phyloP scores from a whole-genome alignment of 2,329 filamentous ascomycete species.

The Zasmidium angulare region DNA sequence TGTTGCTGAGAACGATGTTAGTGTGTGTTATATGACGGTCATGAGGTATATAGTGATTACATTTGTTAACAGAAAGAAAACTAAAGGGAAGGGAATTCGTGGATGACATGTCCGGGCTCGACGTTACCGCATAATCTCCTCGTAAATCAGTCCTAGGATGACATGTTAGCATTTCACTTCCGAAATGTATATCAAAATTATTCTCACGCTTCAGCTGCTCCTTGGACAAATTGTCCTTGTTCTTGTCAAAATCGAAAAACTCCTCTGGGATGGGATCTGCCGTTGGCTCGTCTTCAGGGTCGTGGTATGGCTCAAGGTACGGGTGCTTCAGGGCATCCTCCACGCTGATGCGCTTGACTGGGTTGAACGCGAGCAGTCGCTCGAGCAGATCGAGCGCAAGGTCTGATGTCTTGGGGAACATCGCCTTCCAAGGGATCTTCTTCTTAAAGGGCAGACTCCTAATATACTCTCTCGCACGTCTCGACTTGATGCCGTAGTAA shows the following conservation, averaged over 20 bases:
- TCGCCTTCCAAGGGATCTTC: slow-evolving; percentile 95
- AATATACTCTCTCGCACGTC: slow-evolving; percentile 95
- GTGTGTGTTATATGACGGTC: slow-evolving; percentile 11
- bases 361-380: slow-evolving; percentile 96
- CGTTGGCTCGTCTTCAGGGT: slow-evolving; percentile 96
- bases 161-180: background rate
- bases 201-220: slow-evolving; percentile 86
- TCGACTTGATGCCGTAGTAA: slow-evolving; percentile 99
- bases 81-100: slow-evolving; percentile 15
- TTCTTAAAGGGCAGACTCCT: slow-evolving; percentile 98
- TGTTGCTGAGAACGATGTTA: slow-evolving; percentile 20
- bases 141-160: slow-evolving; percentile 76
- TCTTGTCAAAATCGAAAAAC: slow-evolving; percentile 99
- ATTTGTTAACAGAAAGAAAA: slow-evolving; percentile 8
- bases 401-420: slow-evolving; percentile 99
- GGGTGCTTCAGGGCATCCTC: slow-evolving; percentile 97
- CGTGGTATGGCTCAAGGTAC: slow-evolving; percentile 97
- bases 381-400: slow-evolving; percentile 90
- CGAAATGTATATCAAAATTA: background rate
- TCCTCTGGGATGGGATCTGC: slow-evolving; percentile 96
- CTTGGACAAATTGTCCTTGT: slow-evolving; percentile 98
- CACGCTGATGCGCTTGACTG: slow-evolving; percentile 96
- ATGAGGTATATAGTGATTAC: slow-evolving; percentile 13
- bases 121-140: slow-evolving; percentile 82
- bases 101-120: slow-evolving; percentile 15